Percentiles rank a stretch among this genome's conserved stretches.
Evolutionary conservation across 129 eudicot genomes (phyloP).

Genomic region (Helichrysum umbraculigerum): DNA sequence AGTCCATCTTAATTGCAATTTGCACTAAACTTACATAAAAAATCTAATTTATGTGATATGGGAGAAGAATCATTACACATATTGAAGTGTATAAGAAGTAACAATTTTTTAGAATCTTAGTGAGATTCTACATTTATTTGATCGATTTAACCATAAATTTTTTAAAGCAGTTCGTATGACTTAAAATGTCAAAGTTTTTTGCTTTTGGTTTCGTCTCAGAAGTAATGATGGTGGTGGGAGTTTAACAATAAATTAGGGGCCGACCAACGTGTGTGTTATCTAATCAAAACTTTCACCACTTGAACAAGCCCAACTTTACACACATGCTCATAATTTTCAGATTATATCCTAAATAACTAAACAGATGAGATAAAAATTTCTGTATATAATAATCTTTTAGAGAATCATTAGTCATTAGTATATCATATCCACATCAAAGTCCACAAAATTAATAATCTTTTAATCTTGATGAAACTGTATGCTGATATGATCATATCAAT

Average conservation of each 20-base stretch:
- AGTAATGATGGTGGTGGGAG: neutral
- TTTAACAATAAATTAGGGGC: no score
- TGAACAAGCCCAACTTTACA: no score
- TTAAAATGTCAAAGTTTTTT: neutral
- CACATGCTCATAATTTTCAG: no score
- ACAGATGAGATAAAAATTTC: no score
- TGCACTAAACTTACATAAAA: neutral
- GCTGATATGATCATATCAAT: neutral
- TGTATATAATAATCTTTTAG: no score
- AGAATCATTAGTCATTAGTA: no score
- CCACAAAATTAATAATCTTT: neutral
- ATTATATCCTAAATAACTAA: no score
- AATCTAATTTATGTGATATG: neutral
- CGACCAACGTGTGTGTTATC: no score
- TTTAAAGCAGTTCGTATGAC: neutral
- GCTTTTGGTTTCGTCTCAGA: neutral
- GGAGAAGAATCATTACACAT: neutral
- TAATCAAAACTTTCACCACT: no score
- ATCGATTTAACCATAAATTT: neutral
- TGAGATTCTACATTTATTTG: neutral
- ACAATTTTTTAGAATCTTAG: neutral
- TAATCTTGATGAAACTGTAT: neutral
- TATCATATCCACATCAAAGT: no score
- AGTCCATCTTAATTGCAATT: no score
- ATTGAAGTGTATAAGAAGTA: neutral